Percentiles rank a stretch among this genome's conserved stretches.
Evolutionary conservation across 371 early-diverging fungal genomes (phyloP).

Genomic region (Synchytrium microbalum): DNA sequence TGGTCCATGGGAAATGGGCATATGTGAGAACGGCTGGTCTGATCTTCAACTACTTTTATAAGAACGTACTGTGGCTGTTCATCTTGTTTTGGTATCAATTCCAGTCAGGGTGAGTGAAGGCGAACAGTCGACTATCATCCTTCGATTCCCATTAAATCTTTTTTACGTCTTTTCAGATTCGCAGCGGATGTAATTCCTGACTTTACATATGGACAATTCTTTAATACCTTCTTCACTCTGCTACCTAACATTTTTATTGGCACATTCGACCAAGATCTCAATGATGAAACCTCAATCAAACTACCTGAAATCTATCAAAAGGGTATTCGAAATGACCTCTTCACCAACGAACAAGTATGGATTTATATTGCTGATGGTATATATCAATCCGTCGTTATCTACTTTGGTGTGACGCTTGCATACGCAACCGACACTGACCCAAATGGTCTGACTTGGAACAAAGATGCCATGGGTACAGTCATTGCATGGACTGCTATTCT

Average conservation of each 20-base stretch:
- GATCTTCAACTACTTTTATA: conserved; percentile 88
- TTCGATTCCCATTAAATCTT: neutral
- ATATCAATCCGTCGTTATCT: conserved; percentile 80
- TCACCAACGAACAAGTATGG: conserved; percentile 74
- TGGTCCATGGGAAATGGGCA: conserved; percentile 66
- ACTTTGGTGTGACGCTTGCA: conserved; percentile 57
- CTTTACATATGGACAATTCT: conserved; percentile 55
- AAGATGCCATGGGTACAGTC: conserved; percentile 67
- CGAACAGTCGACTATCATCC: neutral
- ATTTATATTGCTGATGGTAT: conserved; percentile 72
- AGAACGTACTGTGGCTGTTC: conserved; percentile 83
- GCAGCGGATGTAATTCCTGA: conserved; percentile 82
- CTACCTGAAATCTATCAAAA: conserved; percentile 81
- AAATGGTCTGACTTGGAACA: conserved; percentile 50
- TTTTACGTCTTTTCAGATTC: conserved; percentile 24
- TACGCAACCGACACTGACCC: conserved; percentile 40
- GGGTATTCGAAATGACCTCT: conserved; percentile 76
- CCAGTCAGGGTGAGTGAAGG: conserved; percentile 33
- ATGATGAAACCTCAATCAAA: conserved; percentile 56
- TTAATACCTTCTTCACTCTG: conserved; percentile 40
- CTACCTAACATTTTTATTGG: conserved; percentile 51
- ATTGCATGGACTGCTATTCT: conserved; percentile 66
- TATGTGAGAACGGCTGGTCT: conserved; percentile 83
- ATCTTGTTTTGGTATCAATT: conserved; percentile 51
- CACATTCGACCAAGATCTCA: conserved; percentile 86